These are phyloP conservation scores for Saturnispora sekii DNA, from an alignment of 805 yeast species.

Conservation along the genomic window DNA sequence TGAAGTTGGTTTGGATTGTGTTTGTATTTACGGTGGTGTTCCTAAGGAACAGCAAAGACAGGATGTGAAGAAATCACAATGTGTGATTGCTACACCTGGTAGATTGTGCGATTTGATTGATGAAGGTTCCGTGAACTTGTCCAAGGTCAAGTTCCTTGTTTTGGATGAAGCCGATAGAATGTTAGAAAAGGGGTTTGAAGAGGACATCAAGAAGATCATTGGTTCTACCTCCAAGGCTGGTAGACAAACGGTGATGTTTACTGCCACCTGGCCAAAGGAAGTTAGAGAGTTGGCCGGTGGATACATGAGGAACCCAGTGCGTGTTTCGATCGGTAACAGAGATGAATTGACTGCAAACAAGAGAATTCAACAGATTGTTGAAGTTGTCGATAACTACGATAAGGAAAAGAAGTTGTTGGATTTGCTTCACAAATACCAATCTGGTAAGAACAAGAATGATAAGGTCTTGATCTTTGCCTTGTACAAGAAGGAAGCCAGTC, in stretches of 20 bases:
- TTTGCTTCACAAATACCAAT: constrained; percentile 63
- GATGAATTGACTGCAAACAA: constrained; percentile 93
- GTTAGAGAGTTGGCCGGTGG: constrained; percentile 85
- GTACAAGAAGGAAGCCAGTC: constrained; percentile 92
- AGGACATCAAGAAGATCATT: constrained; percentile 82
- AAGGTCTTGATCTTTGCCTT: constrained; percentile 87
- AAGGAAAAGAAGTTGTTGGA: constrained; percentile 73
- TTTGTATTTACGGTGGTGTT: constrained; percentile 95
- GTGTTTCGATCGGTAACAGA: constrained; percentile 86
- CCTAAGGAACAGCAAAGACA: constrained; percentile 86
- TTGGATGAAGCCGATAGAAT: constrained; percentile 98
- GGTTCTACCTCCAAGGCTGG: constrained; percentile 37
- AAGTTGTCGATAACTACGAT: constrained; percentile 73
- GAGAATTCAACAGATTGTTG: constrained; percentile 87
- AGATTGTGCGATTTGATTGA: constrained; percentile 82
- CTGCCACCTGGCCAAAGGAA: constrained; percentile 99
- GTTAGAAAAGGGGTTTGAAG: constrained; percentile 97
- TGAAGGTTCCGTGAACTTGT: constrained; percentile 72
- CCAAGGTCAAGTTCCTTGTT: constrained; percentile 65
- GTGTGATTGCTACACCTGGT: constrained; percentile 98
- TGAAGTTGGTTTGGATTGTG: constrained; percentile 54
- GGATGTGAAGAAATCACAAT: constrained; percentile 54
- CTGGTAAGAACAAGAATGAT: constrained; percentile 55
- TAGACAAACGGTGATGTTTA: constrained; percentile 94
- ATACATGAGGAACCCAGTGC: constrained; percentile 79